Evolutionary conservation across 345 rosid species (phyloP), one percentile per base, ranked within the genome.

Genomic region (Combretum micranthum): DNA sequence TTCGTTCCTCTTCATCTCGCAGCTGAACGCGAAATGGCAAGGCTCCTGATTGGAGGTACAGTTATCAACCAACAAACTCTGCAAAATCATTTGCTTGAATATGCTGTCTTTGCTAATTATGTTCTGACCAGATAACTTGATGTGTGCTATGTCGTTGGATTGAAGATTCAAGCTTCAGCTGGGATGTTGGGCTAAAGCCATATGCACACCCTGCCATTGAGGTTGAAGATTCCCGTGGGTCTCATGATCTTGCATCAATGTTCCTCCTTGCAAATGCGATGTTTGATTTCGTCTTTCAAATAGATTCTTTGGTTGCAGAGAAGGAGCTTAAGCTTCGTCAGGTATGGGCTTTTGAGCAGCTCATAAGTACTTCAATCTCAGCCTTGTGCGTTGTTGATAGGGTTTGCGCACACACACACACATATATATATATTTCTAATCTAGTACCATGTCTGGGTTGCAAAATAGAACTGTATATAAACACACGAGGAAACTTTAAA

Each of bases 321-420:
- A 92, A 83, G 69, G 98, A 92, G 85, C 87, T 92, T 56, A 88
- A 83, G 75, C 98, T 92, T 71, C 95, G 98, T 5, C 96, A 92
- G 95, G 98, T 88, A 47, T 48, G 13, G 17, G 56, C 50, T 61
- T 55, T 52, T 32, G 10, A 1, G 39, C 39, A 4, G 9, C 39
- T 32, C 39, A 4, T 32, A 32, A 32, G 39, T 32, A 5, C 39
- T 32, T 32, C 39, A 32, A 4, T 32, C 32, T 25, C 32, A 0
- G 32, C 39, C 39, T 11, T 4, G 39, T 32, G 7, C 9, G 3
- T 32, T 32, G 39, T 32, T 32, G 39, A 32, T 32, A 25, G 32
- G 3, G 32, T 25, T 32, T 32, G 39, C 1, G 1, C 9, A 32
- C 9, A 25, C 5, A 2, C 5, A 25, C n/a, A n/a, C n/a, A n/a